Conservation (phyloP, 768 basidiomycete genomes). For the Cantharellus anzutake region DNA sequence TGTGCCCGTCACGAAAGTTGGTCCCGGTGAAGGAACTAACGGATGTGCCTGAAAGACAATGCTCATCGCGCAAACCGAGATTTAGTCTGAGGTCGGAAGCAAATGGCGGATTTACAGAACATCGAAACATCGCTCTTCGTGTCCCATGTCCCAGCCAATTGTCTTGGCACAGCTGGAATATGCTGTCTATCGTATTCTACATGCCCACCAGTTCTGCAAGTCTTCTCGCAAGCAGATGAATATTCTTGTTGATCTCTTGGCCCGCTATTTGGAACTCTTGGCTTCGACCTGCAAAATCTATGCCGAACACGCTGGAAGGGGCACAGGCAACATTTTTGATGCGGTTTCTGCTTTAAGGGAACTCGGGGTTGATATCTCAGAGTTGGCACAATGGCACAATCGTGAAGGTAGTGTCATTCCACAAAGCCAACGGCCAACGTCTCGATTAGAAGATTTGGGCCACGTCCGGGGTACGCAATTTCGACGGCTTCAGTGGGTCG, state of each 20-base stretch:
- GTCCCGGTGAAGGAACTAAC: neutral
- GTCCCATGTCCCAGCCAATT: neutral
- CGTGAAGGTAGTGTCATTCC: slow-evolving; percentile 25
- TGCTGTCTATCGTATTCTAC: slow-evolving; percentile 27
- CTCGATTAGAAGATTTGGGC: neutral
- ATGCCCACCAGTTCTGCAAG: slow-evolving; percentile 59
- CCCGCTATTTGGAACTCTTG: slow-evolving; percentile 51
- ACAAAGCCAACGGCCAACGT: neutral
- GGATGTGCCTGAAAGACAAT: no score
- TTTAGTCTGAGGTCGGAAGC: no score
- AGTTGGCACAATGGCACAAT: slow-evolving; percentile 22
- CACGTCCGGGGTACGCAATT: no score
- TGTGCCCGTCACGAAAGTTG: neutral
- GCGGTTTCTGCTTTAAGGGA: slow-evolving; percentile 51
- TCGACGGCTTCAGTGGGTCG: neutral
- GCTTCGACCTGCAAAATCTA: slow-evolving; percentile 50
- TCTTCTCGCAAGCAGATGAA: slow-evolving; percentile 53
- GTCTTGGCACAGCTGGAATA: neutral
- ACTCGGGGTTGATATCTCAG: slow-evolving; percentile 48
- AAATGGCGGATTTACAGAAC: no score
- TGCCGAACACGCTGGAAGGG: slow-evolving; percentile 51
- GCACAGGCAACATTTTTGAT: slow-evolving; percentile 32
- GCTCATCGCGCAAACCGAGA: no score
- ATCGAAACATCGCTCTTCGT: neutral
- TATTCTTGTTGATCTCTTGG: slow-evolving; percentile 54